Evolutionary conservation across 805 yeast species (phyloP).

Genomic region (Wickerhamomyces subpelliculosus): DNA sequence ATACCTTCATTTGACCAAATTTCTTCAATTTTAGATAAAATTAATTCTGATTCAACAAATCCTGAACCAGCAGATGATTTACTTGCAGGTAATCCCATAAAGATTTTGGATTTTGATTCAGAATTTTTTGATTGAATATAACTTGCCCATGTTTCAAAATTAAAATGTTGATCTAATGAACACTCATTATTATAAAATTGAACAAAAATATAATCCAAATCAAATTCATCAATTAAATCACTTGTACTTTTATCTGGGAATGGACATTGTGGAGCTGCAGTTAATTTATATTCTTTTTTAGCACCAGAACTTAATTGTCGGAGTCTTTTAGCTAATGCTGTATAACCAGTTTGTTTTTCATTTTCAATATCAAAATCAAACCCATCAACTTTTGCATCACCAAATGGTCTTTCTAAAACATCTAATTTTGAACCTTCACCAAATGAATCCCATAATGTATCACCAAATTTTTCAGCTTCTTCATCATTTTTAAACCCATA

Average conservation of each 20-base stretch:
- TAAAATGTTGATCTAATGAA: conserved; percentile 37
- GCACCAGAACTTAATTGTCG: conserved; percentile 30
- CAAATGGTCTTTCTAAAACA: conserved; percentile 51
- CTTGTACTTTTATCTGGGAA: conserved; percentile 56
- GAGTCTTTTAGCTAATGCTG: conserved; percentile 47
- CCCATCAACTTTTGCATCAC: conserved; percentile 74
- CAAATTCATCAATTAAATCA: conserved; percentile 41
- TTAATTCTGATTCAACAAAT: conserved; percentile 36
- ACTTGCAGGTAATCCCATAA: conserved; percentile 57
- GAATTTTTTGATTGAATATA: conserved; percentile 12
- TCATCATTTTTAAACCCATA: conserved; percentile 82
- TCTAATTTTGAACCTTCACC: conserved; percentile 38
- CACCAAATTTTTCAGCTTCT: conserved; percentile 62
- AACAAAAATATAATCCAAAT: conserved; percentile 60
- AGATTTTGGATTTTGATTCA: conserved; percentile 47
- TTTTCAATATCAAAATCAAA: conserved; percentile 89
- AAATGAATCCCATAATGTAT: conserved; percentile 52
- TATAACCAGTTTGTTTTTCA: conserved; percentile 55
- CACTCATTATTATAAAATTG: conserved; percentile 75
- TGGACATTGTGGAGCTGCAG: conserved; percentile 79
- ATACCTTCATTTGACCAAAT: conserved; percentile 4
- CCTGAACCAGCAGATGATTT: conserved; percentile 50
- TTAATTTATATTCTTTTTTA: conserved; percentile 48
- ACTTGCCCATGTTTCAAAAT: conserved; percentile 43
- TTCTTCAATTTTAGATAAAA: conserved; percentile 22